Base-by-base conservation (phyloP, 768 basidiomycete genomes). In the Lactarius psammicola region DNA sequence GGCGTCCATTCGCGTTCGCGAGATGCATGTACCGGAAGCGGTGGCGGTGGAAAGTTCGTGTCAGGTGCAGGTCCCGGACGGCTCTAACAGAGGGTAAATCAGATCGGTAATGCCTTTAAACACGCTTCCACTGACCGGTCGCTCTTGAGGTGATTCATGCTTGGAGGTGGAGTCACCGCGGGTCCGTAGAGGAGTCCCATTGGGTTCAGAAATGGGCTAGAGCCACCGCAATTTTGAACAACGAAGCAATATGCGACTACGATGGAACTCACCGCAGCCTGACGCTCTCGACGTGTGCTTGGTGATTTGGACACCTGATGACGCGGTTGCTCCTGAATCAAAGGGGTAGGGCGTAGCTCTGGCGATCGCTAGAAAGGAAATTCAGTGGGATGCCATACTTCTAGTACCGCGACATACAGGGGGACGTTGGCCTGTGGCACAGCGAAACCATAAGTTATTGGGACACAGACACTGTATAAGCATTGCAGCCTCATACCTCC, bases 1-100 rank as follows among this genome's bases (percentile, higher is more conserved):
- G 65, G 61, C n/a, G 56, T 56, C 65, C 65, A 56, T 28, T 65
- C 55, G n/a, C 65, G 59, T 28, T 65, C 55, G n/a, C 65, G 59
- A 17, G 56, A 2, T 8, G 34, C 38, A 10, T 53, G 13, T 3
- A 8, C 28, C n/a, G 36, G 17, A 33, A 30, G 34, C 11, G 56
- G 38, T 31, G 40, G 15, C 1, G 60, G 31, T 30, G 49, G 23
- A 34, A 62, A 15, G 18, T 58, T 57, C 13, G 31, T 13, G 3
- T 62, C 51, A 23, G 51, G 31, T 0, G 46, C 30, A 20, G 65
- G 65, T 49, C 49, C 61, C 17, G 42, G 28, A 28, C 61, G 65
- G 28, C 15, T 54, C 65, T 66, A 44, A 20, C 7, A 1, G 15
- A 28, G 7, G 30, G 33, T 66, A 55, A 23, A 66, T 20, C 13